Conservation (phyloP, 2,329 filamentous ascomycete genomes). For the Sporothrix brasiliensis region DNA sequence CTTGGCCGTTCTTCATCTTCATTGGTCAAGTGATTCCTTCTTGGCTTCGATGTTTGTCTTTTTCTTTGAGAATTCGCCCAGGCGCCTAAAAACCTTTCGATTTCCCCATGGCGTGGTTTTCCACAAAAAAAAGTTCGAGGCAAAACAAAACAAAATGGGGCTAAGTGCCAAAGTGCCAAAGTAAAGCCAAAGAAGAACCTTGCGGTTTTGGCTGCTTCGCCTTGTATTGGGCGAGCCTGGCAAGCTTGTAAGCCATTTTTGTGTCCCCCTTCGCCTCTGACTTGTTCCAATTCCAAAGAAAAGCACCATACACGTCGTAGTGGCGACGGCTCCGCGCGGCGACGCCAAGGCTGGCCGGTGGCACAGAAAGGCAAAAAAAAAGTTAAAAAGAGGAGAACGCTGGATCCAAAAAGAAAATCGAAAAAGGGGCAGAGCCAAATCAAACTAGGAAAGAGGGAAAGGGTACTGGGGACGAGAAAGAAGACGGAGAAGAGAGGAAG, state of each 20-base stretch:
- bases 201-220: not conserved
- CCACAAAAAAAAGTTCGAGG: not conserved
- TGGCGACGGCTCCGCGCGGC: no score
- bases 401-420: not conserved
- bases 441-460: not conserved
- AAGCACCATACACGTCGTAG: no score
- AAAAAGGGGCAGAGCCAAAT: not conserved
- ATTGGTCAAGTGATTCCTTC: no score
- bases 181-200: not conserved
- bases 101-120: constrained; percentile 22
- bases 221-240: not conserved
- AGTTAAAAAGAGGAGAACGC: not conserved
- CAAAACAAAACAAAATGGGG: not conserved
- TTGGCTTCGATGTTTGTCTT: not conserved
- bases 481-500: no score
- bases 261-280: not conserved
- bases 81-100: not conserved
- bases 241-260: not conserved
- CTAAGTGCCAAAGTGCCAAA: not conserved
- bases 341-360: not conserved
- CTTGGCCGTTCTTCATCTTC: not conserved
- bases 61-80: not conserved
- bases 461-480: no score
- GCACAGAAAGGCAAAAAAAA: not conserved
- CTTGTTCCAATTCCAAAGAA: no score